Conservation (phyloP, 78 protist species). For the Dictyostelium citrinum region DNA sequence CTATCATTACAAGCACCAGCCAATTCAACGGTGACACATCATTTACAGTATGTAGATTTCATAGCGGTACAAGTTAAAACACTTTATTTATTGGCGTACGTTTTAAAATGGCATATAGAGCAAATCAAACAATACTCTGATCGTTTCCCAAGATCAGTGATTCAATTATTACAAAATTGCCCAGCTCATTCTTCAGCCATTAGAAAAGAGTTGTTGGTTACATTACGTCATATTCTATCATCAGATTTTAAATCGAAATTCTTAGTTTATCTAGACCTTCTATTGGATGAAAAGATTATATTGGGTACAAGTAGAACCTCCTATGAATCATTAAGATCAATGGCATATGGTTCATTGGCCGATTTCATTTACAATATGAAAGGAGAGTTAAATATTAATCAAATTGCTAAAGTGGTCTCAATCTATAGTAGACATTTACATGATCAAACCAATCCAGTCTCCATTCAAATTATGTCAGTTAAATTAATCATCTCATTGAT, state of each 20-base stretch:
- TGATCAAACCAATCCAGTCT: conserved; percentile 87
- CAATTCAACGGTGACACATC: background rate
- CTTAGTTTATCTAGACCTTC: conserved; percentile 82
- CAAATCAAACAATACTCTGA: conserved; percentile 70
- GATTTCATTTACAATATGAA: conserved; percentile 94
- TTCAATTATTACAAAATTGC: conserved; percentile 82
- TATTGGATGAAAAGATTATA: conserved; percentile 88
- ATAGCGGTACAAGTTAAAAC: conserved; percentile 95
- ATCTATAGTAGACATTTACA: conserved; percentile 89
- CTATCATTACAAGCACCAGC: conserved; percentile 70
- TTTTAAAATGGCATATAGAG: conserved; percentile 79
- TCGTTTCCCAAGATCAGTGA: conserved; percentile 86
- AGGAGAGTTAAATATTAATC: conserved; percentile 61
- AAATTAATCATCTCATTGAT: conserved; percentile 91
- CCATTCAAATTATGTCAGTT: conserved; percentile 90
- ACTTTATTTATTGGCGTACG: conserved; percentile 92
- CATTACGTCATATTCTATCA: conserved; percentile 91
- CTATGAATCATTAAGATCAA: conserved; percentile 85
- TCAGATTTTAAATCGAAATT: conserved; percentile 90
- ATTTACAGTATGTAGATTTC: conserved; percentile 80
- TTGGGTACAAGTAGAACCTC: conserved; percentile 78
- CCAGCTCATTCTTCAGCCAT: conserved; percentile 87
- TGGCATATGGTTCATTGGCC: conserved; percentile 93
- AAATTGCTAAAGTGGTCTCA: conserved; percentile 80
- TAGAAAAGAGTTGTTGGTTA: conserved; percentile 92